phyloP scores from a whole-genome alignment of 2,329 filamentous ascomycete genomes.

The Fusarium equiseti region DNA sequence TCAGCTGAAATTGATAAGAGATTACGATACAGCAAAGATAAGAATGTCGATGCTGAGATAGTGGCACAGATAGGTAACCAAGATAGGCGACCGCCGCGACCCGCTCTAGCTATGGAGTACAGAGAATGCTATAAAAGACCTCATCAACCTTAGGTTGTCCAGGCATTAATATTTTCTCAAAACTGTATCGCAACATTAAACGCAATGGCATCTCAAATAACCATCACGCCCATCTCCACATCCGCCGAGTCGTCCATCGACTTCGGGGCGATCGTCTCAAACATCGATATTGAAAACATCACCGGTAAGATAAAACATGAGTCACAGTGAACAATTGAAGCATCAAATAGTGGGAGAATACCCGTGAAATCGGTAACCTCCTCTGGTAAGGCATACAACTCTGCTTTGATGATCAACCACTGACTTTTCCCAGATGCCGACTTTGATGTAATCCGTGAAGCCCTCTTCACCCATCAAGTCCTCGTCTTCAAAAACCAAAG shows the following conservation, averaged over 20 bases:
- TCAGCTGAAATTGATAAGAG: neutral
- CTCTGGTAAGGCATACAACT: conserved; percentile 58
- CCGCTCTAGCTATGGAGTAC: conserved; percentile 3
- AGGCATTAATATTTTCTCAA: neutral
- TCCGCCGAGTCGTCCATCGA: conserved; percentile 59
- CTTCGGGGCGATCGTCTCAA: conserved; percentile 71
- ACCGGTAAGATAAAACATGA: conserved; percentile 61
- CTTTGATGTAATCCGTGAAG: conserved; percentile 72
- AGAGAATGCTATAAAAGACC: conserved; percentile 19
- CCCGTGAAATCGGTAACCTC: conserved; percentile 73
- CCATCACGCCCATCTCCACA: conserved; percentile 55
- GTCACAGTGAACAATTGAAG: conserved; percentile 14
- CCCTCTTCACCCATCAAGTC: conserved; percentile 76
- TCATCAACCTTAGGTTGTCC: neutral
- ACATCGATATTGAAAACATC: conserved; percentile 71
- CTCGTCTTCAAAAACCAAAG: conserved; percentile 77
- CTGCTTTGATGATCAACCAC: conserved; percentile 4
- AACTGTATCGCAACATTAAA: neutral
- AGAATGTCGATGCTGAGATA: neutral
- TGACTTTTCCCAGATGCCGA: conserved; percentile 65
- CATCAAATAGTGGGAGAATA: conserved; percentile 59
- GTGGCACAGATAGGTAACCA: neutral
- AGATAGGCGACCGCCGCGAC: conserved; percentile 41
- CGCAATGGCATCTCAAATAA: conserved; percentile 46
- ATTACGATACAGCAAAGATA: neutral